Evolutionary conservation across 495 filamentous ascomycete genomes (phyloP).

Genomic region (Penicillium egyptiacum): DNA sequence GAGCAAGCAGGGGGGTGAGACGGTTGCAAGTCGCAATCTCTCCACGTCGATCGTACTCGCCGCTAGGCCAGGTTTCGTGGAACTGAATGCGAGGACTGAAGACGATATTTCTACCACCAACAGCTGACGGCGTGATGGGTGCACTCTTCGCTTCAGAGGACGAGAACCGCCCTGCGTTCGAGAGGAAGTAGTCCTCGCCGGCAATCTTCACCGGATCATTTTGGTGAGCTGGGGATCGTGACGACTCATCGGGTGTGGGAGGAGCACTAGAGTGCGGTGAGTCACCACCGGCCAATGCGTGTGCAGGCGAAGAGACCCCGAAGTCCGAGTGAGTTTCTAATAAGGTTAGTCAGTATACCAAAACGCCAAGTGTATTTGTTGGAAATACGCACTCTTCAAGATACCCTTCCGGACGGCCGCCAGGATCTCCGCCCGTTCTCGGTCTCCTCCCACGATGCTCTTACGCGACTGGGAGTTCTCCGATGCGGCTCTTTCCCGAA

Average conservation of each 20-base stretch:
- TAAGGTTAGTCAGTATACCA: slow-evolving; percentile 21
- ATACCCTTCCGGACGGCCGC: slow-evolving; percentile 92
- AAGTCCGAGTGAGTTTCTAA: slow-evolving; percentile 59
- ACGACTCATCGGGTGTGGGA: slow-evolving; percentile 76
- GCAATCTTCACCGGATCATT: slow-evolving; percentile 69
- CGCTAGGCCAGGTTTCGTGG: slow-evolving; percentile 92
- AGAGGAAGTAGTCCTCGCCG: slow-evolving; percentile 84
- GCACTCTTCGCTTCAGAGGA: slow-evolving; percentile 68
- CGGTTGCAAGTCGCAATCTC: slow-evolving; percentile 98
- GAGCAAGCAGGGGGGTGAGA: slow-evolving; percentile 92
- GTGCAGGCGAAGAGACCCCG: slow-evolving; percentile 66
- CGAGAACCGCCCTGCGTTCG: slow-evolving; percentile 59
- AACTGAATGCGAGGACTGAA: slow-evolving; percentile 95
- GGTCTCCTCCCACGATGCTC: slow-evolving; percentile 89
- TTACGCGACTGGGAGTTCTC: slow-evolving; percentile 63
- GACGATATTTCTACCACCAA: slow-evolving; percentile 67
- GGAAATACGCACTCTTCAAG: slow-evolving; percentile 76
- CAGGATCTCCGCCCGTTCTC: slow-evolving; percentile 85
- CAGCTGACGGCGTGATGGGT: slow-evolving; percentile 71
- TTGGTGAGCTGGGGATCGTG: slow-evolving; percentile 55
- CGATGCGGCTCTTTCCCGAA: slow-evolving; percentile 55
- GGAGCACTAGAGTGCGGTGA: slow-evolving; percentile 80
- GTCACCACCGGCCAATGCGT: slow-evolving; percentile 61
- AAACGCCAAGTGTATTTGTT: not conserved
- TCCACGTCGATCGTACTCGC: slow-evolving; percentile 93